Evolutionary conservation across 2,329 filamentous ascomycete genomes (phyloP), one percentile per base, ranked within the genome.

Genomic region (Diaporthe sp.): DNA sequence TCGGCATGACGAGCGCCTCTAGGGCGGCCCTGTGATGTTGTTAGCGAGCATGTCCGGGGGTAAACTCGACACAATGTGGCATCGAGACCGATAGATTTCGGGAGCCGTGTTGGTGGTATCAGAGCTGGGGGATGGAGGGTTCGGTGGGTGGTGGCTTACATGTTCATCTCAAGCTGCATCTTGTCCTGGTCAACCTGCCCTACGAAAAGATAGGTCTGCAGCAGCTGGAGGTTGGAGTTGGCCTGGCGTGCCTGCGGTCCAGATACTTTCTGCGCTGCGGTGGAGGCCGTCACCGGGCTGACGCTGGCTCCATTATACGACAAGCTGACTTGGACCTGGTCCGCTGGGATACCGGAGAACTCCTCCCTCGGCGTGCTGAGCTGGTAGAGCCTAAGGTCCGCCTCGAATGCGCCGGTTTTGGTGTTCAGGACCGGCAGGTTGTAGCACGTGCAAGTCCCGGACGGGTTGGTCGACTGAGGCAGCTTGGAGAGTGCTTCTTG

Each of bases 391-490:
- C 94, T 89, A 70, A 97, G 84, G 82, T 97, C 94, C 42, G 94
- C 94, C 83, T 94, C 90, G 82, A 97, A 97, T 22, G 91, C 86
- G 42, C 94, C 94, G 0, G 90, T 92, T 6, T 84, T 83, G 79
- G 90, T 91, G 84, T 96, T 90, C 75, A 95, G 88, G 53, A 90
- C 91, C 0, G 93, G 92, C 34, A 97, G 84, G 82, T 97, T 97
- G 86, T 96, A 97, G 88, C 95, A 97, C 65, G 94, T 90, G 75
- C 93, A 93, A 65, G 95, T 90, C 70, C 95, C 95, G 13, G 94
- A 93, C 7, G 94, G 93, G 79, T 96, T 96, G 34, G 90, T 89
- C 57, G 92, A 90, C 76, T 88, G 85, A 19, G 86, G 85, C 67
- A 95, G 86, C 37, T 84, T 82, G 3, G 83, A 82, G 25, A 97